phyloP scores from a whole-genome alignment of 345 rosid genomes.

The Hibiscus mutabilis region DNA sequence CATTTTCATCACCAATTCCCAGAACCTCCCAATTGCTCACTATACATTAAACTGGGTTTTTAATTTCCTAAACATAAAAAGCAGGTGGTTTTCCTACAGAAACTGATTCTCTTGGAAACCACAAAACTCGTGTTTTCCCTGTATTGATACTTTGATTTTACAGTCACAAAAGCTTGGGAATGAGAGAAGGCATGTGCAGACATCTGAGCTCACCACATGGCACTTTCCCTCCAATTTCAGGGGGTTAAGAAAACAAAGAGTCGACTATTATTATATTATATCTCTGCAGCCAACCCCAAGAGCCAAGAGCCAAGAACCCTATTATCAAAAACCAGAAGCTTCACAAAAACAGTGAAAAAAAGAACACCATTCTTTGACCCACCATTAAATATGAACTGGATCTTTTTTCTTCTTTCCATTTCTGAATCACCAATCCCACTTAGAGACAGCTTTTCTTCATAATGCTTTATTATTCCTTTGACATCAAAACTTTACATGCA shows the following conservation, averaged over 20 bases:
- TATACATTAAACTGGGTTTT: not conserved
- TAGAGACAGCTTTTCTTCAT: not conserved
- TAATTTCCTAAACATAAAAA: conserved; percentile 18
- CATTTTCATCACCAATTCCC: conserved; percentile 12
- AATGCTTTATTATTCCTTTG: not conserved
- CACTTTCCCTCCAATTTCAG: conserved; percentile 21
- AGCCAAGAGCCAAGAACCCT: conserved; percentile 5
- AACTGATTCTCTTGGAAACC: conserved; percentile 36
- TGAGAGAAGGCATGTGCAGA: conserved; percentile 52
- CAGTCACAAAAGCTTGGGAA: conserved; percentile 40
- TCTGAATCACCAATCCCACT: not conserved
- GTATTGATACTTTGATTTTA: conserved; percentile 14
- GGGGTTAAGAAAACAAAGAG: conserved; percentile 5
- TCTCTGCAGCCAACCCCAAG: conserved; percentile 12
- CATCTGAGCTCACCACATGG: conserved; percentile 56
- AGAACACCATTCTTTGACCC: conserved; percentile 1
- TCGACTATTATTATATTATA: conserved; percentile 3
- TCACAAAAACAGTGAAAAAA: not conserved
- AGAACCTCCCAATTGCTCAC: conserved; percentile 8
- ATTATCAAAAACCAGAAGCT: conserved; percentile 6
- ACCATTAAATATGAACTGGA: not conserved
- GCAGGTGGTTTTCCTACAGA: conserved; percentile 19
- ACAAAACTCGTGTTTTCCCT: conserved; percentile 26
- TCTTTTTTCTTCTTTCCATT: not conserved
- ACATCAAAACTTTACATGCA: conserved; percentile 18